phyloP scores from a whole-genome alignment of 306 rosid species.

The Cajanus cajan region DNA sequence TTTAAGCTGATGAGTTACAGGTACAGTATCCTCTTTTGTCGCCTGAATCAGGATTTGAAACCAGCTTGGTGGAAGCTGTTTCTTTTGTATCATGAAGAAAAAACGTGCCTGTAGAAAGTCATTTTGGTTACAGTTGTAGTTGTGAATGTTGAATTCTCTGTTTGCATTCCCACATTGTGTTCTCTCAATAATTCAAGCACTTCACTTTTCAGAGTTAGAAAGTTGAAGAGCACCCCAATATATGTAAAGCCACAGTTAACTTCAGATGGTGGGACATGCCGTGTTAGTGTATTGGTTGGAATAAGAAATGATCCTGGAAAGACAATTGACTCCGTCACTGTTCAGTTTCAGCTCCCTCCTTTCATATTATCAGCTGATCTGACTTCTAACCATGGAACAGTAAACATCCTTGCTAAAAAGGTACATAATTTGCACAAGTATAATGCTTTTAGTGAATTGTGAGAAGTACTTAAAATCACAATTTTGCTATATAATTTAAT shows the following conservation, averaged over 20 bases:
- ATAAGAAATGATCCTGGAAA: slow-evolving; percentile 84
- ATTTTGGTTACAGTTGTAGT: background rate
- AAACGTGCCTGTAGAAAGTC: background rate
- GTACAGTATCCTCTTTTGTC: slow-evolving; percentile 34
- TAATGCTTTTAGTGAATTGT: background rate
- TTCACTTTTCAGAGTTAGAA: slow-evolving; percentile 66
- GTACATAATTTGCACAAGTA: slow-evolving; percentile 48
- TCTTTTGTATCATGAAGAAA: background rate
- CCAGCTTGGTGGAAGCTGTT: background rate
- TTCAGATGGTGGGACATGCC: slow-evolving; percentile 79
- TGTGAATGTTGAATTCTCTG: background rate
- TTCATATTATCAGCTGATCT: slow-evolving; percentile 75
- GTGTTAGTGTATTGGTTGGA: slow-evolving; percentile 77
- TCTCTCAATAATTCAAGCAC: slow-evolving; percentile 6
- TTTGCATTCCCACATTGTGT: background rate
- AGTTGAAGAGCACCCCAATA: slow-evolving; percentile 80
- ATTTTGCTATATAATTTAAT: slow-evolving; percentile 11
- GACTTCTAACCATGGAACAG: slow-evolving; percentile 84
- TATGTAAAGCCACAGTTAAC: slow-evolving; percentile 92
- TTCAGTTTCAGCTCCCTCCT: slow-evolving; percentile 81
- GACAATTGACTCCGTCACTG: slow-evolving; percentile 61
- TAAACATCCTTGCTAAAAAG: slow-evolving; percentile 76
- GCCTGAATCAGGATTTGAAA: slow-evolving; percentile 10
- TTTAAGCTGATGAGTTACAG: slow-evolving; percentile 95
- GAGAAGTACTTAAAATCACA: background rate